A percentile compares a stretch with the other conserved stretches of the same genome.
Evolutionary conservation across 2,329 filamentous ascomycete genomes (phyloP).

Genomic region (Elsinoe perseae): DNA sequence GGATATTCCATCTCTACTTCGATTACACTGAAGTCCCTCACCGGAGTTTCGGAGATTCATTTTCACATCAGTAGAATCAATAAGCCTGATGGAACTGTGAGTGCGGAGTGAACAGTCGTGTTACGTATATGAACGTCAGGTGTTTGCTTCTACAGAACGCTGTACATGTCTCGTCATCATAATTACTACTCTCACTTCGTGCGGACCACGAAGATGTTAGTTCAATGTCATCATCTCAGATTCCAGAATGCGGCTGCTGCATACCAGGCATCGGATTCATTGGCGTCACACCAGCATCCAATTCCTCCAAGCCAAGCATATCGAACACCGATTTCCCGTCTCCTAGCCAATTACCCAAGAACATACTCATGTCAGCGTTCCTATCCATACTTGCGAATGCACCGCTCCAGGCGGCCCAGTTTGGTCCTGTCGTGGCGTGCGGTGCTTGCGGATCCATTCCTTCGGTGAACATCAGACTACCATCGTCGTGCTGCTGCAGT

Average conservation of each 20-base stretch:
- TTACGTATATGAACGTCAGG: no score
- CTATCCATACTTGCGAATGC: slow-evolving; percentile 2
- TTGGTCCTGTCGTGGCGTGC: background rate
- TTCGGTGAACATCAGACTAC: slow-evolving; percentile 15
- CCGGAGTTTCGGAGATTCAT: no score
- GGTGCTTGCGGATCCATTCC: background rate
- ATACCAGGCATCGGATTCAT: background rate
- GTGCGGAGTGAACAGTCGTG: no score
- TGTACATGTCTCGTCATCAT: no score
- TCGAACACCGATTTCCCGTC: slow-evolving; percentile 10
- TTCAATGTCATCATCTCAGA: background rate
- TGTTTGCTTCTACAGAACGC: no score
- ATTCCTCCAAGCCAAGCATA: slow-evolving; percentile 10
- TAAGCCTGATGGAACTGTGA: no score
- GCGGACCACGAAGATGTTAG: no score
- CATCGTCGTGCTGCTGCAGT: slow-evolving; percentile 18
- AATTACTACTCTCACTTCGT: no score
- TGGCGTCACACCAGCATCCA: slow-evolving; percentile 1
- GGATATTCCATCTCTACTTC: no score
- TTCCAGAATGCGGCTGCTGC: background rate
- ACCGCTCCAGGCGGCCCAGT: slow-evolving; percentile 11
- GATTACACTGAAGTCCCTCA: no score
- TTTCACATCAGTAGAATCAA: no score
- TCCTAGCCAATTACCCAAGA: slow-evolving; percentile 12
- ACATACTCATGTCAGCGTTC: slow-evolving; percentile 13